Conservation (phyloP, 345 rosid genomes). For the Camelina neglecta region DNA sequence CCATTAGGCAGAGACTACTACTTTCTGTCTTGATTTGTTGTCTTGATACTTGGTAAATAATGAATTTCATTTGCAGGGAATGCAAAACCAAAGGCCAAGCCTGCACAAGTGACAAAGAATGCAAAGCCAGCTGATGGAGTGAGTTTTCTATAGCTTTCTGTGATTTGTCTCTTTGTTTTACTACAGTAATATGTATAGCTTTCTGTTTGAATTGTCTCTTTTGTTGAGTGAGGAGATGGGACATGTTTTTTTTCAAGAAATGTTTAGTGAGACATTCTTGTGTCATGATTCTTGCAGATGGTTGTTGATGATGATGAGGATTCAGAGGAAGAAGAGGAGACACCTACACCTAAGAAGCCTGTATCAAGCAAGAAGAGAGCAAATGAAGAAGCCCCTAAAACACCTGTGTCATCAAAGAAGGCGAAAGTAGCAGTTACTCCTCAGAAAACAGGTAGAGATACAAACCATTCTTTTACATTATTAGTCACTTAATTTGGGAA, state of each 20-base stretch:
- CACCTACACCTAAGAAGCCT: conserved; percentile 50
- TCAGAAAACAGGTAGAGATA: conserved; percentile 57
- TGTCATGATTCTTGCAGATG: conserved; percentile 24
- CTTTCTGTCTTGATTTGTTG: not conserved
- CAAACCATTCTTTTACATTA: not conserved
- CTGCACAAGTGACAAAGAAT: conserved; percentile 37
- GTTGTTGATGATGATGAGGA: conserved; percentile 34
- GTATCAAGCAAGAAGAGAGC: conserved; percentile 63
- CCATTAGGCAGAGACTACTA: not conserved
- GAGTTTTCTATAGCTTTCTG: conserved; percentile 22
- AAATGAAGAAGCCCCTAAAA: conserved; percentile 55
- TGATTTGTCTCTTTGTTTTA: not conserved
- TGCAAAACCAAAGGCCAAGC: conserved; percentile 21
- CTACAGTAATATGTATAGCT: not conserved
- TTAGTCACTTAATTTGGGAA: not conserved
- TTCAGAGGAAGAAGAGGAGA: conserved; percentile 58
- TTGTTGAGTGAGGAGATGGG: not conserved
- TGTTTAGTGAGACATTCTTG: not conserved
- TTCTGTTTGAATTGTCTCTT: not conserved
- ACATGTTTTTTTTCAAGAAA: not conserved
- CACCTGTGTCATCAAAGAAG: conserved; percentile 68
- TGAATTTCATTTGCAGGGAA: not conserved
- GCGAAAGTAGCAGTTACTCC: conserved; percentile 56
- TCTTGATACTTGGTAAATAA: not conserved
- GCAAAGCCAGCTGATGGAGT: conserved; percentile 40